phyloP scores from a whole-genome alignment of 2,329 filamentous ascomycete species.

The Penicillium olsonii region DNA sequence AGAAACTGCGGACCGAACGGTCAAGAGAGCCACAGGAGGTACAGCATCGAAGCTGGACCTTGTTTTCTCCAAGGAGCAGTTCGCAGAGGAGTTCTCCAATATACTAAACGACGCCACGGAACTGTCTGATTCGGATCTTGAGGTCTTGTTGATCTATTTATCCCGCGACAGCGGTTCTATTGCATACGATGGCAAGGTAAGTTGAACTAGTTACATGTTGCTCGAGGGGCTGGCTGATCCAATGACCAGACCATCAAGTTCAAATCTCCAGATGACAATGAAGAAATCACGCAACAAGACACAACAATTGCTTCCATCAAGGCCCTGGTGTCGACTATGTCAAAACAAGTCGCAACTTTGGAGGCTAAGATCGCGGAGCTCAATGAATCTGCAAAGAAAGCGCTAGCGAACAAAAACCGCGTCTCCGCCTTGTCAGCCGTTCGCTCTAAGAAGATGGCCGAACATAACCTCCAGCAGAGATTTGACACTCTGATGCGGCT shows the following conservation, averaged over 20 bases:
- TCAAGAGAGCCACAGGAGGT: slow-evolving; percentile 46
- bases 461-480: slow-evolving; percentile 70
- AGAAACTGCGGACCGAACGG: slow-evolving; percentile 58
- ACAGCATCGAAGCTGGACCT: slow-evolving; percentile 61
- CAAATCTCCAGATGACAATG: slow-evolving; percentile 53
- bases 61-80: slow-evolving; percentile 67
- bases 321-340: slow-evolving; percentile 69
- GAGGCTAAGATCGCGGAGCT: slow-evolving; percentile 54
- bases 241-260: slow-evolving; percentile 70
- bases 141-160: slow-evolving; percentile 70
- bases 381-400: slow-evolving; percentile 63
- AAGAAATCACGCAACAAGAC: slow-evolving; percentile 73
- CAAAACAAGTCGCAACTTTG: slow-evolving; percentile 66
- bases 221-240: slow-evolving; percentile 18
- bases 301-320: slow-evolving; percentile 77
- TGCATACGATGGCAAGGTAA: slow-evolving; percentile 50
- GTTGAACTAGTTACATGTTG: slow-evolving; percentile 13
- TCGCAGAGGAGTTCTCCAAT: slow-evolving; percentile 59
- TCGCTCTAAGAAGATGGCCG: slow-evolving; percentile 78
- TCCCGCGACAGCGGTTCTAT: slow-evolving; percentile 64
- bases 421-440: slow-evolving; percentile 75
- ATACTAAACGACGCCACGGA: slow-evolving; percentile 51
- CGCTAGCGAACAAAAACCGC: slow-evolving; percentile 72
- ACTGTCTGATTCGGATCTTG: slow-evolving; percentile 66
- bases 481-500: slow-evolving; percentile 75